A percentile compares a stretch with the other conserved stretches of the same genome.
These are phyloP conservation scores for Metroxylon sagu DNA, from an alignment of 176 grass and related monocot species.

Conservation along the genomic window DNA sequence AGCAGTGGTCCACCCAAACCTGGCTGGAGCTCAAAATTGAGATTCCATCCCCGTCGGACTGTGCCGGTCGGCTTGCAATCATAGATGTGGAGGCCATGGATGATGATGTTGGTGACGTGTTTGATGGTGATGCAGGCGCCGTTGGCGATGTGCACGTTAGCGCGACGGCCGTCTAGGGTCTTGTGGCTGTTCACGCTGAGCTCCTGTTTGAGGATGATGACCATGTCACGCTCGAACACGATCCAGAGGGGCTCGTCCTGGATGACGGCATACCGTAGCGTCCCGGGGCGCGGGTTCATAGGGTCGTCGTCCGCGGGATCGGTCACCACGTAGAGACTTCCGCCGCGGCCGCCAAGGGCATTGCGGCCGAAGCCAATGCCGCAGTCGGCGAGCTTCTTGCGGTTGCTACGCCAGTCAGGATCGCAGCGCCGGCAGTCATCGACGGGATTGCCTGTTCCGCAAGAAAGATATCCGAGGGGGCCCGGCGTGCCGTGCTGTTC, in stretches of 20 bases:
- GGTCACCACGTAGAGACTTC: slow-evolving; percentile 20
- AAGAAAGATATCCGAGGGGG: background rate
- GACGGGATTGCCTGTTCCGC: slow-evolving; percentile 21
- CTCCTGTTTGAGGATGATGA: slow-evolving; percentile 30
- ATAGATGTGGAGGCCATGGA: slow-evolving; percentile 28
- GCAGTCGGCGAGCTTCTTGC: slow-evolving; percentile 22
- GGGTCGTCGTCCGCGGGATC: slow-evolving; percentile 18
- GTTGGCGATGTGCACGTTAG: slow-evolving; percentile 31
- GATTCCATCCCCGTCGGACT: slow-evolving; percentile 22
- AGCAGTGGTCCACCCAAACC: slow-evolving; percentile 33
- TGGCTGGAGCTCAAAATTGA: slow-evolving; percentile 28
- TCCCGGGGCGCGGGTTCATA: slow-evolving; percentile 16
- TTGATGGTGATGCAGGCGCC: slow-evolving; percentile 29
- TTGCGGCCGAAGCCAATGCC: slow-evolving; percentile 24
- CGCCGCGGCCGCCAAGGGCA: slow-evolving; percentile 14
- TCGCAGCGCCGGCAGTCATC: slow-evolving; percentile 29
- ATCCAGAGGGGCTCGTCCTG: slow-evolving; percentile 30
- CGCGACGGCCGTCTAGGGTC: slow-evolving; percentile 23
- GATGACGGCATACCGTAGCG: slow-evolving; percentile 26
- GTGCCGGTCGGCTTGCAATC: slow-evolving; percentile 24
- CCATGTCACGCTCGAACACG: slow-evolving; percentile 21
- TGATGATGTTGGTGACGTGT: slow-evolving; percentile 27
- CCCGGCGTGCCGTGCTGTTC: background rate
- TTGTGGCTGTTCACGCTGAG: slow-evolving; percentile 34
- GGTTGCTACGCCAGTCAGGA: slow-evolving; percentile 12